A percentile compares a stretch with the other conserved stretches of the same genome.
Conservation (phyloP, 2,329 filamentous ascomycete genomes). For the Sphaerulina populicola region DNA sequence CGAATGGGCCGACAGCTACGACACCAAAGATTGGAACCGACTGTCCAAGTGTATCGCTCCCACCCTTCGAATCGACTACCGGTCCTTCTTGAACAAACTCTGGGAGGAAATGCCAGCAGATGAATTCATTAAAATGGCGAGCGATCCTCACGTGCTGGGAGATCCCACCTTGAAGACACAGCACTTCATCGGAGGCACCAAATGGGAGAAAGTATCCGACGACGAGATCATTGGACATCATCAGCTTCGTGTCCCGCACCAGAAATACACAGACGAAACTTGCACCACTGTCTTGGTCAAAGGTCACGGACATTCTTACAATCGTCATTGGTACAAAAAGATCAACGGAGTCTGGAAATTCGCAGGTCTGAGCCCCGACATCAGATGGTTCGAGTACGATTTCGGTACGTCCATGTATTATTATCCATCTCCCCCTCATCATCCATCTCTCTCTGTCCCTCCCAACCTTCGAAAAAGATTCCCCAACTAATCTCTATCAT, state of each 20-base stretch:
- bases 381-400: slow-evolving; percentile 50
- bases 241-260: slow-evolving; percentile 52
- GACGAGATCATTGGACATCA: slow-evolving; percentile 46
- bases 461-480: background rate
- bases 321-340: slow-evolving; percentile 49
- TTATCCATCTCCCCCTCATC: background rate
- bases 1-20: slow-evolving; percentile 59
- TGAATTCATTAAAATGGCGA: slow-evolving; percentile 48
- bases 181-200: slow-evolving; percentile 49
- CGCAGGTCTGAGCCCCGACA: slow-evolving; percentile 47
- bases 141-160: slow-evolving; percentile 46
- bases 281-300: slow-evolving; percentile 44
- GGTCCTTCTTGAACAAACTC: slow-evolving; percentile 46
- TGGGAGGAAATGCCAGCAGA: slow-evolving; percentile 51
- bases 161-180: slow-evolving; percentile 49
- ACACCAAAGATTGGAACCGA: slow-evolving; percentile 57
- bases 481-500: background rate
- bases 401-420: slow-evolving; percentile 32
- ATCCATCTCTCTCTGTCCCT: background rate
- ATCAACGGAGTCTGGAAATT: slow-evolving; percentile 53
- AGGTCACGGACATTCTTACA: slow-evolving; percentile 50
- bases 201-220: slow-evolving; percentile 45
- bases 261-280: slow-evolving; percentile 46
- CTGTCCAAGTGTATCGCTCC: slow-evolving; percentile 56
- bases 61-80: slow-evolving; percentile 60